Percentiles rank a stretch among this genome's conserved stretches.
phyloP scores from a whole-genome alignment of 495 filamentous ascomycete species.

The Xylaria acuta region DNA sequence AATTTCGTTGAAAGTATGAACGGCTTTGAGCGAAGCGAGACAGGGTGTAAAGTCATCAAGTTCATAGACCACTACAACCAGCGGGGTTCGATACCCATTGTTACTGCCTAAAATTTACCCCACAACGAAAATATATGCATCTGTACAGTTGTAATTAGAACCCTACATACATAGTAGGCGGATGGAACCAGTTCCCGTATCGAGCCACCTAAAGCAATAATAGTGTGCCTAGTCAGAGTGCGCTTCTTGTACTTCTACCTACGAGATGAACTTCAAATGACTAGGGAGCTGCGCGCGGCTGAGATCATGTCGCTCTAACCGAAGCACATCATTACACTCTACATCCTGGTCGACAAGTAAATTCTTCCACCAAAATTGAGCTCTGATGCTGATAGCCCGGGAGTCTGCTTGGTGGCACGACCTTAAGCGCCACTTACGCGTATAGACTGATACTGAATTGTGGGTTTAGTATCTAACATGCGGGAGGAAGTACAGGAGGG shows the following conservation, averaged over 20 bases:
- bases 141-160: not conserved
- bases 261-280: not conserved
- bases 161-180: not conserved
- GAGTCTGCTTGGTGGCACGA: too few species aligned
- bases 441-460: too few species aligned
- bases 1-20: not conserved
- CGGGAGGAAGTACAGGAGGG: too few species aligned
- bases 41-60: constrained; percentile 37
- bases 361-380: too few species aligned
- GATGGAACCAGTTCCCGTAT: not conserved
- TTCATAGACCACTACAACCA: constrained; percentile 30
- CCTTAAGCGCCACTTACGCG: too few species aligned
- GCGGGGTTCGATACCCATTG: not conserved
- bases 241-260: not conserved
- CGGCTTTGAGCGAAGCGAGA: constrained; percentile 30
- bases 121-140: not conserved
- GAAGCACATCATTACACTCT: too few species aligned
- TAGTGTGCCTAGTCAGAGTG: not conserved
- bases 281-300: not conserved
- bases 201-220: not conserved
- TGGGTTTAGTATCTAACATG: too few species aligned
- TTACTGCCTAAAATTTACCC: not conserved
- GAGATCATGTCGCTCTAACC: too few species aligned
- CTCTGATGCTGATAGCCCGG: too few species aligned
- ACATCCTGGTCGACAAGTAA: too few species aligned